Base-by-base conservation (phyloP, 306 rosid genomes). In the Sechiopsis laciniata region DNA sequence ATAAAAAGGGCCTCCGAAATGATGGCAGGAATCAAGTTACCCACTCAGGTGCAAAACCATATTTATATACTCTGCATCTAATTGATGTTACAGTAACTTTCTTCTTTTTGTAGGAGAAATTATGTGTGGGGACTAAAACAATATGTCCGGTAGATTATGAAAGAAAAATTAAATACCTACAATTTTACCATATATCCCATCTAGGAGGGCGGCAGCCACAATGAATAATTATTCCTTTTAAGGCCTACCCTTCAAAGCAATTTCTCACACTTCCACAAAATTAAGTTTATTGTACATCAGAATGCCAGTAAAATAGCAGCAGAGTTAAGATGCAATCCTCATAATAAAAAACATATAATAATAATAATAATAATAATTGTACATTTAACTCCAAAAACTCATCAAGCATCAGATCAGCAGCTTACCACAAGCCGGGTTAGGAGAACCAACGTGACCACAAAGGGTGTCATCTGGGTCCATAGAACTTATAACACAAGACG, bases 371-470 rank as follows among this genome's bases (percentile, higher is more conserved):
- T 26, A 26, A 26, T 26, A 40, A 40, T 4, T 7, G 24, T 51
- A n/a, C 21, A 70, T 70, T 70, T 15, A 51, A 51, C 42, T 24
- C 57, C 22, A 22, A 8, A 21, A 70, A 46, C 59, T 70, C 42
- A 35, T 22, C 46, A 1, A 51, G 46, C 45, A 51, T 77, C 55
- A 63, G 53, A 69, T 37, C 32, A 66, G 73, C 54, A 75, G 86
- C 99, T 89, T 89, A 95, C 99, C 99, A 75, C 99, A 95, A 48
- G 96, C 89, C 6, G 90, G 90, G 79, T 79, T 91, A 72, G 99
- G 96, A 78, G 96, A 80, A 68, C 99, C 99, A 78, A 95, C 99
- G 59, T 95, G 99, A 46, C 99, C 99, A 54, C 82, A 62, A 75
- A 88, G 78, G 14, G 17, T 77, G 82, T 95, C 99, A 71, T 84